Base-by-base conservation (phyloP, 805 yeast species). In the Metschnikowia reukaufii region DNA sequence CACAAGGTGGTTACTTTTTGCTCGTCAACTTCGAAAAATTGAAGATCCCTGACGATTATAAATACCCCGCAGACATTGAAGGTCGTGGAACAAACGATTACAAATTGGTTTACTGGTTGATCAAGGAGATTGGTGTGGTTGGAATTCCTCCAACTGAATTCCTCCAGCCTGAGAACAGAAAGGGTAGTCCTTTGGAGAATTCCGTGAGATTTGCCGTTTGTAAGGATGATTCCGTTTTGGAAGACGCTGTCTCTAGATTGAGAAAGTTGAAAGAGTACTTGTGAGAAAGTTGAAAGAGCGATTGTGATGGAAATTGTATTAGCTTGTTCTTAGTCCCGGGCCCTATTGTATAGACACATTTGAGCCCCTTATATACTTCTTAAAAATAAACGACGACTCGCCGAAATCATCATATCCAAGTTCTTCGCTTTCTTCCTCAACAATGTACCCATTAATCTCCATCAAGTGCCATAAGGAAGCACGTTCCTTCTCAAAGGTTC, bases 141-240 rank as follows among this genome's bases (percentile, higher is more conserved):
- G 86, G 96, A 4, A 94, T 94, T 54, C 99, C 99, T 9, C 98
- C 98, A 23, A 86, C 96, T n/a, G 98, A 92, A 67, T 94, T 94
- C 61, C 82, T 88, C 59, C 77, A 83, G 36, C 78, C 82, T 8
- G 82, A 79, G 49, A 82, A 86, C 54, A 66, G 73, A 56, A 50
- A 51, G 17, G 90, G 86, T 27, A 73, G 79, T 46, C 81, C 84
- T 15, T 90, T 92, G 46, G 96, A 91, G 62, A 84, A 88, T 57
- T 80, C 89, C 62, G 72, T 94, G 51, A 82, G 99, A 62, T 91
- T 94, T 65, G 98, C 99, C 13, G 95, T 94, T 16, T 94, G 99
- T 76, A 94, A 94, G 70, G 96, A 87, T 58, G 95, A 94, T 62
- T 76, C 72, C 4, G 75, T 88, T 49, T 75, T 94, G 54, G 83